Conservation (phyloP, 495 filamentous ascomycete species). For the Bombardia bombarda region DNA sequence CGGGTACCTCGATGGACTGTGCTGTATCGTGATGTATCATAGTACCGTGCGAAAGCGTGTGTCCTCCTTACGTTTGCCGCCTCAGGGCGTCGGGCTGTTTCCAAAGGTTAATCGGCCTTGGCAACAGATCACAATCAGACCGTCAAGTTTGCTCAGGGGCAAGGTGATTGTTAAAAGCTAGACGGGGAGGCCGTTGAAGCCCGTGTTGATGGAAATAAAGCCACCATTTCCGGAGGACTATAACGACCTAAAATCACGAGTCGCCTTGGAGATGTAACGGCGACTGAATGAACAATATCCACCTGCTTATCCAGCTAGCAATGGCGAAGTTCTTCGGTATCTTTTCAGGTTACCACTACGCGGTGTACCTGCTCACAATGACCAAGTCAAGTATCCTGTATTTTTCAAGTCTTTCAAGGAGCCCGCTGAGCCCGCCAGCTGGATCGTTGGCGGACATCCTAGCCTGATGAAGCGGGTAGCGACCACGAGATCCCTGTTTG, state of each 20-base stretch:
- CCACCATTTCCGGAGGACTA: too few relatives aligned
- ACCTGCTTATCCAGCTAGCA: background rate
- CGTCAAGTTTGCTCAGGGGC: background rate
- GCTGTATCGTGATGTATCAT: background rate
- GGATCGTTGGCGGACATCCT: slow-evolving; percentile 10
- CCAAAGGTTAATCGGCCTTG: background rate
- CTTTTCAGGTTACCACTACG: background rate
- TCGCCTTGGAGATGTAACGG: too few relatives aligned
- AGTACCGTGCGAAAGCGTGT: background rate
- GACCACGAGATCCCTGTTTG: slow-evolving; percentile 9
- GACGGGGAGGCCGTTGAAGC: too few relatives aligned
- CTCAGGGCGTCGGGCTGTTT: too few relatives aligned
- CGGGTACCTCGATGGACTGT: slow-evolving; percentile 1
- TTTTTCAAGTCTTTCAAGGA: too few relatives aligned
- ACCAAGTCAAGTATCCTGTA: background rate
- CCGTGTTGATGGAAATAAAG: too few relatives aligned
- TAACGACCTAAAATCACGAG: too few relatives aligned
- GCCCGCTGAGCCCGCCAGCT: slow-evolving; percentile 4
- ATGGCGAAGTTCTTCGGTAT: background rate
- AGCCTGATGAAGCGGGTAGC: slow-evolving; percentile 9
- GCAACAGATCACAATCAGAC: background rate
- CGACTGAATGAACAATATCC: too few relatives aligned
- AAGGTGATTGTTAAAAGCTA: background rate
- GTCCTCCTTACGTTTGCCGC: too few relatives aligned
- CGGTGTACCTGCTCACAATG: background rate